phyloP scores from a whole-genome alignment of 306 rosid species.

The Purshia tridentata region DNA sequence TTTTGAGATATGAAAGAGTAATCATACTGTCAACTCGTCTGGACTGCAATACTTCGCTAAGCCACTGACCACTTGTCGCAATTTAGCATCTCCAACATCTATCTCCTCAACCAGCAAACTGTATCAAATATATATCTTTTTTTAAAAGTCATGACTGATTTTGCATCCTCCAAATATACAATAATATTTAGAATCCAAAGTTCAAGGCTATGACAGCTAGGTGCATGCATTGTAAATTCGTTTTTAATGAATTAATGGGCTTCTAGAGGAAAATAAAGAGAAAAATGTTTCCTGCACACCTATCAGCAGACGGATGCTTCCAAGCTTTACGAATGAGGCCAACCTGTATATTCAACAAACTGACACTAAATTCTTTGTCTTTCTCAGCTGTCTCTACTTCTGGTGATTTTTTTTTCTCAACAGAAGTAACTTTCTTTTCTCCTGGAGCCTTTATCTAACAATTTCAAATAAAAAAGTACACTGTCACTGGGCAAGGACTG shows the following conservation, averaged over 20 bases:
- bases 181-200: conserved; percentile 5
- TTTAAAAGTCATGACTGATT: not conserved
- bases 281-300: conserved; percentile 43
- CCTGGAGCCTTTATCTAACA: conserved; percentile 48
- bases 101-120: conserved; percentile 98
- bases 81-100: conserved; percentile 80
- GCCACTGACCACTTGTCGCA: conserved; percentile 94
- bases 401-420: conserved; percentile 54
- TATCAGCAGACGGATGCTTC: conserved; percentile 99
- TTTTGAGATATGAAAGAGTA: conserved; percentile 9
- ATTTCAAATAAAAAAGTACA: conserved; percentile 23
- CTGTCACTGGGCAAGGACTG: conserved; percentile 21
- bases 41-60: conserved; percentile 82
- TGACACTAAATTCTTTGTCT: conserved; percentile 80
- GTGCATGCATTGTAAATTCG: not conserved
- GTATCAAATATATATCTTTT: conserved; percentile 16
- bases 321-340: conserved; percentile 86
- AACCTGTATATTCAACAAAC: conserved; percentile 87
- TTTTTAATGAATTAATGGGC: not conserved
- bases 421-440: conserved; percentile 39
- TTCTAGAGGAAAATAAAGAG: not conserved
- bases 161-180: not conserved
- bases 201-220: conserved; percentile 7
- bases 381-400: conserved; percentile 50
- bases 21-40: conserved; percentile 72